phyloP scores from a whole-genome alignment of 1,284 basidiomycete species.

The Cutaneotrichosporon dermatis region DNA sequence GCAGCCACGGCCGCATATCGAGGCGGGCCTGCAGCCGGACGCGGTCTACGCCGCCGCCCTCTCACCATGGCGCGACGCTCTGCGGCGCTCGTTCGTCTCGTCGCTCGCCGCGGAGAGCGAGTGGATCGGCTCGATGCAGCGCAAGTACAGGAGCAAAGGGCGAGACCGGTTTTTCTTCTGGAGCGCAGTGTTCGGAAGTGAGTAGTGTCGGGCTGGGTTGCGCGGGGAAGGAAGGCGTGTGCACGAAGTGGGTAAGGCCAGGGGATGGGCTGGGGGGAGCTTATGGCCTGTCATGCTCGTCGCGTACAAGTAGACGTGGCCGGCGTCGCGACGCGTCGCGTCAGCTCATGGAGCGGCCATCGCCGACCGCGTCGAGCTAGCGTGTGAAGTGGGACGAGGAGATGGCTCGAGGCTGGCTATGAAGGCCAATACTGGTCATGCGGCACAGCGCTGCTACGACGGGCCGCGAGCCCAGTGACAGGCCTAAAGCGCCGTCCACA shows the following conservation, averaged over 20 bases:
- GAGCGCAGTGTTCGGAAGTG: constrained; percentile 73
- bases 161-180: constrained; percentile 87
- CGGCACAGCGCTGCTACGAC: too few species aligned
- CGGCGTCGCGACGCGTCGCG: too few species aligned
- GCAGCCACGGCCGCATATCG: constrained; percentile 2
- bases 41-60: constrained; percentile 62
- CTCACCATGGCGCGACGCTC: constrained; percentile 62
- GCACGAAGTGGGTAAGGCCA: too few species aligned
- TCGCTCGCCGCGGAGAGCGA: constrained; percentile 62
- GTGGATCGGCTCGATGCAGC: constrained; percentile 68
- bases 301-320: too few species aligned
- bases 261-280: too few species aligned
- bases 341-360: too few species aligned
- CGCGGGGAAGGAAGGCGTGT: too few species aligned
- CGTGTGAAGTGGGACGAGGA: not conserved
- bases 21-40: constrained; percentile 47
- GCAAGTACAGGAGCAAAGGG: constrained; percentile 59
- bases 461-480: too few species aligned
- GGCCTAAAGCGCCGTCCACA: too few species aligned
- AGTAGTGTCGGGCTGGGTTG: constrained; percentile 14
- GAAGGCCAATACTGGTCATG: too few species aligned
- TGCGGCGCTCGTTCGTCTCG: constrained; percentile 60
- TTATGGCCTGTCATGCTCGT: too few species aligned
- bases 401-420: too few species aligned
- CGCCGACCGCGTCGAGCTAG: not conserved